phyloP scores from a whole-genome alignment of 495 filamentous ascomycete species.

The Tuber magnatum region DNA sequence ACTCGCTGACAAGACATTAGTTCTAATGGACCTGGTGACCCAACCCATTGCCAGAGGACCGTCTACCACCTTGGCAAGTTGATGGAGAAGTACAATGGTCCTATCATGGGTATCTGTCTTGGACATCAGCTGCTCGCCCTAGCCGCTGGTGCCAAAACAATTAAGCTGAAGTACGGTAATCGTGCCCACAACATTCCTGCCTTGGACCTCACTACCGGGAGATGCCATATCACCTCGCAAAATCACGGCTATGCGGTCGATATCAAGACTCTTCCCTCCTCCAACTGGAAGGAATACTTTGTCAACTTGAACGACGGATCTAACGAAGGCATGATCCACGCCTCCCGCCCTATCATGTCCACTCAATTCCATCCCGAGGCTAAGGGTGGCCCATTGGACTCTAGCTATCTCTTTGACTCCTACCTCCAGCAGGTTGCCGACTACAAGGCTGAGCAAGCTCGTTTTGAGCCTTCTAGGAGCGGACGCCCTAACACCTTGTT shows the following conservation, averaged over 20 bases:
- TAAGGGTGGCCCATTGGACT: conserved; percentile 91
- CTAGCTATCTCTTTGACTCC: conserved; percentile 87
- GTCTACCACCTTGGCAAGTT: conserved; percentile 80
- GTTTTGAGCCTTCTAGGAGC: conserved; percentile 55
- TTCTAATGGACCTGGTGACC: conserved; percentile 95
- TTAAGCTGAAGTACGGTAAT: conserved; percentile 97
- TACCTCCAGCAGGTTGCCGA: conserved; percentile 82
- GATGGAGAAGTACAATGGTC: conserved; percentile 82
- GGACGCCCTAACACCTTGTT: conserved; percentile 76
- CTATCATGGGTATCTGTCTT: conserved; percentile 95
- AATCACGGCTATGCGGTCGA: conserved; percentile 99
- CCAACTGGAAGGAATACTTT: conserved; percentile 94
- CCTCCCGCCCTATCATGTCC: conserved; percentile 90
- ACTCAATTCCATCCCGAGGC: conserved; percentile 99
- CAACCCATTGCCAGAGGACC: conserved; percentile 87
- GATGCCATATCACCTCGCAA: conserved; percentile 96
- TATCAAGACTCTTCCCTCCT: conserved; percentile 61
- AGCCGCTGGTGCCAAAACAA: conserved; percentile 72
- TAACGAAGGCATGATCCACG: conserved; percentile 96
- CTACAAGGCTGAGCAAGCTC: conserved; percentile 74
- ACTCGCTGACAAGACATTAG: conserved; percentile 21
- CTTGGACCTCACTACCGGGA: conserved; percentile 84
- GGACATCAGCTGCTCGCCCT: conserved; percentile 83
- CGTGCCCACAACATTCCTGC: conserved; percentile 96
- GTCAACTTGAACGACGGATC: conserved; percentile 91